Evolutionary conservation across 2,329 filamentous ascomycete species (phyloP).

Genomic region (Penicillium verrucosum): DNA sequence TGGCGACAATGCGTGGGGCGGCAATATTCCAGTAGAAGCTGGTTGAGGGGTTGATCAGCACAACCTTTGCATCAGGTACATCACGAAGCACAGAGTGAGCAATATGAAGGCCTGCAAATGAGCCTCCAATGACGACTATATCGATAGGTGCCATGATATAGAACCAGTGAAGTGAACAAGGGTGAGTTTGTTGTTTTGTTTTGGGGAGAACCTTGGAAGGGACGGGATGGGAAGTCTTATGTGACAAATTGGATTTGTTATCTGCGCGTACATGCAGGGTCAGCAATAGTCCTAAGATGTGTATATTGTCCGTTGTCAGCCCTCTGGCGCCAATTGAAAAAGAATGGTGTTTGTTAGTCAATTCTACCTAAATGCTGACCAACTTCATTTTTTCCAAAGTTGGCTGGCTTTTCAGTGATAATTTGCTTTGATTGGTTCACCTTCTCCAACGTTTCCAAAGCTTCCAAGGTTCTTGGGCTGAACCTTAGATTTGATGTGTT

Average conservation of each 20-base stretch:
- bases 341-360: background rate
- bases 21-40: slow-evolving; percentile 55
- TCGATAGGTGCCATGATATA: slow-evolving; percentile 18
- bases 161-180: background rate
- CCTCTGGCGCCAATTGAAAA: background rate
- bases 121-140: slow-evolving; percentile 41
- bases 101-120: slow-evolving; percentile 34
- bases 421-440: background rate
- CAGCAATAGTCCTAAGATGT: background rate
- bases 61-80: slow-evolving; percentile 44
- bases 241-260: background rate
- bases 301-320: background rate
- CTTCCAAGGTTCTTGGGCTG: background rate
- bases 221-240: slow-evolving; percentile 5
- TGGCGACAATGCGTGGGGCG: slow-evolving; percentile 53
- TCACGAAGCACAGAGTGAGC: slow-evolving; percentile 39
- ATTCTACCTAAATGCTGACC: background rate
- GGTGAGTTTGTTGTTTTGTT: background rate
- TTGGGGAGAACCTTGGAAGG: background rate
- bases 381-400: background rate
- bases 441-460: background rate
- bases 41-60: slow-evolving; percentile 53
- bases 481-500: background rate
- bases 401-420: background rate
- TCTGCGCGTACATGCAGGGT: background rate